Conservation (phyloP, 192 early-diverging fungal species). For the Coemansia reversa region DNA sequence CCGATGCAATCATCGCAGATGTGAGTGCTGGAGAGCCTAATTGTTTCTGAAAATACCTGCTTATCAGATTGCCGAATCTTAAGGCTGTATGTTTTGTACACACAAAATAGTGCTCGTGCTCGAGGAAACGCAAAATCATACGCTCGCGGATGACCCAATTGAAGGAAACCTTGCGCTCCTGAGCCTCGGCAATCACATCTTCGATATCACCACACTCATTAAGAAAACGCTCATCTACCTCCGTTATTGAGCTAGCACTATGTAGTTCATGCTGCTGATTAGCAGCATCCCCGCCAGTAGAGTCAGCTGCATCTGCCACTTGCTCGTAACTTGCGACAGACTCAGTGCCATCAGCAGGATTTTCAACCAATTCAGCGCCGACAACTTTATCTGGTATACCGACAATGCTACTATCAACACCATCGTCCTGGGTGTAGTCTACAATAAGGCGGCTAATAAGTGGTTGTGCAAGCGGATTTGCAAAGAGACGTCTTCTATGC, state of each 20-base stretch:
- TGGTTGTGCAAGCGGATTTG: slow-evolving; percentile 27
- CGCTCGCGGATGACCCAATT: slow-evolving; percentile 32
- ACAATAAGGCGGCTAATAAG: slow-evolving; percentile 22
- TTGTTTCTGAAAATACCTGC: slow-evolving; percentile 10
- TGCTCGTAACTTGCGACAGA: background rate
- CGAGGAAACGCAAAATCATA: slow-evolving; percentile 19
- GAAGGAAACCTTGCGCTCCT: slow-evolving; percentile 8
- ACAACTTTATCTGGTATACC: background rate
- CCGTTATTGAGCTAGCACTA: background rate
- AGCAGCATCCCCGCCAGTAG: background rate
- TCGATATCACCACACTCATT: slow-evolving; percentile 7
- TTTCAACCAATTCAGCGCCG: background rate
- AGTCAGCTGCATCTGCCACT: background rate
- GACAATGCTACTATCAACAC: background rate
- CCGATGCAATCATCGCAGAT: slow-evolving; percentile 1
- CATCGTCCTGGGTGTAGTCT: background rate
- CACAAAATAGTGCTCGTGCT: slow-evolving; percentile 17
- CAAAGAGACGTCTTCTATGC: slow-evolving; percentile 44
- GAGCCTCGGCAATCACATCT: slow-evolving; percentile 19
- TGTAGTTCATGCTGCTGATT: background rate
- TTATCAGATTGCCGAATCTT: slow-evolving; percentile 5
- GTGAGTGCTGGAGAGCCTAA: slow-evolving; percentile 6
- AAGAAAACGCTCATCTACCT: background rate
- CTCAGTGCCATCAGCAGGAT: background rate
- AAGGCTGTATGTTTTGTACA: background rate